phyloP scores from a whole-genome alignment of 352 stramenopile genomes.

The Aphanomyces astaci region DNA sequence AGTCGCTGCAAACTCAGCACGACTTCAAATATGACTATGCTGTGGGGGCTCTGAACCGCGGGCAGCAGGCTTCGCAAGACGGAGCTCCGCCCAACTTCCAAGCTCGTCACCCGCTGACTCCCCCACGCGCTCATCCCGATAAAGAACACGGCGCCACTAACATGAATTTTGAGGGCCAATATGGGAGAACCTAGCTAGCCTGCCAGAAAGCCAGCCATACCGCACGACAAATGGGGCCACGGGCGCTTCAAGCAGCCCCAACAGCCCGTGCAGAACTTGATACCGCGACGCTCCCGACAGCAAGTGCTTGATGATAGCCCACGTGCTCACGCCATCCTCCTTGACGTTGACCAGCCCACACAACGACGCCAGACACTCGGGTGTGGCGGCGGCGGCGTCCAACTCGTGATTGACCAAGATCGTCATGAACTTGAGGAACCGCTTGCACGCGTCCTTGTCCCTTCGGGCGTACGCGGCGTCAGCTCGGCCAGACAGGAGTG shows the following conservation, averaged over 20 bases:
- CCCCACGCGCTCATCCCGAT: constrained; percentile 85
- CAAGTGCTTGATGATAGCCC: constrained; percentile 73
- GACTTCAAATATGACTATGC: constrained; percentile 81
- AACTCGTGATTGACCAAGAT: constrained; percentile 49
- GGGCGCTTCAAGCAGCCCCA: constrained; percentile 57
- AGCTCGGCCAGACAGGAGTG: constrained; percentile 52
- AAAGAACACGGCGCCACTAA: constrained; percentile 76
- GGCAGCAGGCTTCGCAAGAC: constrained; percentile 60
- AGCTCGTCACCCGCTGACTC: constrained; percentile 59
- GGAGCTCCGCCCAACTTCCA: constrained; percentile 68
- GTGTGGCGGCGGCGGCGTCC: constrained; percentile 49
- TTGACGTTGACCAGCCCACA: constrained; percentile 74
- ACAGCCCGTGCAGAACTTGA: constrained; percentile 56
- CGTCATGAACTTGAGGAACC: constrained; percentile 68
- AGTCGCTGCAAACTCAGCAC: constrained; percentile 79
- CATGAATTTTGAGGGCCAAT: too few species aligned
- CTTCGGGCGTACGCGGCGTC: constrained; percentile 63
- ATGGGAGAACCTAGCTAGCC: constrained; percentile 26
- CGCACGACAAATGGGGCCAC: background rate
- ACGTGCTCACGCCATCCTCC: constrained; percentile 62
- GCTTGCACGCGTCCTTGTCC: constrained; percentile 64
- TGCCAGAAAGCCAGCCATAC: constrained; percentile 61
- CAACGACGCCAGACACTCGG: constrained; percentile 56
- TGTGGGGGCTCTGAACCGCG: constrained; percentile 53
- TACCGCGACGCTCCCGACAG: constrained; percentile 56